These are phyloP conservation scores for Penicillium sp. DNA, from an alignment of 2,329 filamentous ascomycete genomes.

Conservation along the genomic window DNA sequence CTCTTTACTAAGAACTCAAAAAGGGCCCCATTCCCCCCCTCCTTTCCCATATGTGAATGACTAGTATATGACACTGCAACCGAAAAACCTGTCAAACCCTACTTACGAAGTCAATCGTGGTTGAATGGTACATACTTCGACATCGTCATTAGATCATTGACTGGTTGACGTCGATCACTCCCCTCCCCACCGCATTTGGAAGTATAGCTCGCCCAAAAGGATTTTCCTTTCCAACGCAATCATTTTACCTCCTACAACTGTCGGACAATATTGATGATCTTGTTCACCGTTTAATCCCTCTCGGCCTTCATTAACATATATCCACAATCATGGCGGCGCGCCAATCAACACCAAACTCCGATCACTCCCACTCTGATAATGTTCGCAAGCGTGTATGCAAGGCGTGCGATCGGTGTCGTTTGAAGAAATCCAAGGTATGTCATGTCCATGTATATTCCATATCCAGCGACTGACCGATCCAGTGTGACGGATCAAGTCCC, in stretches of 20 bases:
- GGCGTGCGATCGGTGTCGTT: conserved; percentile 64
- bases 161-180: conserved; percentile 27
- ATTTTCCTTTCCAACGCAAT: conserved; percentile 2
- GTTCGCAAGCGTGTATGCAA: conserved; percentile 64
- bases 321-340: conserved; percentile 37
- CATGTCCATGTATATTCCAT: conserved; percentile 14
- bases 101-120: not conserved
- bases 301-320: not conserved
- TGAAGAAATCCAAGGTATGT: conserved; percentile 65
- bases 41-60: conserved; percentile 1
- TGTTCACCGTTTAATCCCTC: conserved; percentile 1
- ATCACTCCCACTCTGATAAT: conserved; percentile 46
- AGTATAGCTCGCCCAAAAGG: conserved; percentile 21
- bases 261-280: not conserved
- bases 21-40: conserved; percentile 9
- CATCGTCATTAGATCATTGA: conserved; percentile 30
- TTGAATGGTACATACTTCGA: conserved; percentile 5
- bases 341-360: conserved; percentile 41
- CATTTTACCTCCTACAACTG: not conserved
- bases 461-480: not conserved
- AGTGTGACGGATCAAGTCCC: conserved; percentile 62
- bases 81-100: not conserved
- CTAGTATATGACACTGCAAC: conserved; percentile 12
- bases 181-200: conserved; percentile 17
- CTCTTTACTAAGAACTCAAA: conserved; percentile 7